Base-by-base conservation (phyloP, 306 rosid genomes). In the Medicago arabica region DNA sequence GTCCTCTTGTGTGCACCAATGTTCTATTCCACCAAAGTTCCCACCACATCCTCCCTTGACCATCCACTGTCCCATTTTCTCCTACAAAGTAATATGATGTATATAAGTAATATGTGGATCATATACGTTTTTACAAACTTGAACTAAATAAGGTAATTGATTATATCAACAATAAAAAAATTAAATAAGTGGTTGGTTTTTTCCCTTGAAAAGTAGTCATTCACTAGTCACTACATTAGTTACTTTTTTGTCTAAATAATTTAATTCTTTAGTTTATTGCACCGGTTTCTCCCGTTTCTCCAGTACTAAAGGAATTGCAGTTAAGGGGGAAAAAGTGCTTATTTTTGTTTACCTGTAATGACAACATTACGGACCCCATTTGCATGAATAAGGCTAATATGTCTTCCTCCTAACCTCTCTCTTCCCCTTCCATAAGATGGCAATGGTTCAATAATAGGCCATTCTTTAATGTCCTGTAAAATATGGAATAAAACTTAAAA, bases 1-100 rank as follows among this genome's bases (percentile, higher is more conserved):
- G 98, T 41, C 98, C 97, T 80, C 98, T 92, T 5, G 98, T 95
- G 78, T 92, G 83, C 67, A 78, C 82, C 78, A 95, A 78, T 46
- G 98, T 92, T 85, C 90, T 90, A 78, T 95, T 95, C 98, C 97
- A 95, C 97, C 98, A 95, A 9, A 95, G 91, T 7, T 95, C 96
- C 97, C 98, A 95, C 98, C 98, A 95, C 88, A 95, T 89, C 76
- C 67, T 88, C 55, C 98, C 98, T 81, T 86, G 96, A 63, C 97
- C 98, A 43, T 95, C 98, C 80, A 95, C 76, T 34, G 92, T 89
- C 73, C 98, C 98, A 80, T 95, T 95, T 64, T 90, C 40, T 84
- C 98, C 97, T 95, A 83, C 79, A 84, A 85, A 75, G 59, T 54
- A 76, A 78, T 4, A 79, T 77, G 72, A 17, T 2, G 39, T 57